These are phyloP conservation scores for Withania somnifera DNA, from an alignment of 305 asterid genomes.

Conservation along the genomic window DNA sequence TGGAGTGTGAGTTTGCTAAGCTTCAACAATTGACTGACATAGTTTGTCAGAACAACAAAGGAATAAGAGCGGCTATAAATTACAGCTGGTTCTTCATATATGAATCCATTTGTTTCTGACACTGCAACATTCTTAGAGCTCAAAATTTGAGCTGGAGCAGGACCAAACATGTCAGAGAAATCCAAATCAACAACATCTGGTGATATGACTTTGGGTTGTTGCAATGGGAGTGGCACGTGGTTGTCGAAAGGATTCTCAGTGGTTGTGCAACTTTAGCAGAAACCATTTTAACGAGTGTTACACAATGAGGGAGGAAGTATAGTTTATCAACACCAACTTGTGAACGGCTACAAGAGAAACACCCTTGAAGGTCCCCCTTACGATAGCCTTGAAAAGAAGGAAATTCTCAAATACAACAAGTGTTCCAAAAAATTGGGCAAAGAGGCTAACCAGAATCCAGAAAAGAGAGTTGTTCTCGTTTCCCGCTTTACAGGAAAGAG, in stretches of 20 bases:
- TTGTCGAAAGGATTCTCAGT: constrained; percentile 24
- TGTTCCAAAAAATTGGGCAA: constrained; percentile 40
- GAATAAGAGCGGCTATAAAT: constrained; percentile 60
- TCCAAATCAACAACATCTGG: constrained; percentile 52
- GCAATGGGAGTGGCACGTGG: constrained; percentile 24
- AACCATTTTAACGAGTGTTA: constrained; percentile 44
- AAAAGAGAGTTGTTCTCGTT: constrained; percentile 42
- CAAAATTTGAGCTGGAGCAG: constrained; percentile 26
- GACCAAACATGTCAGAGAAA: constrained; percentile 75
- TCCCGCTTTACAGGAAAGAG: constrained; percentile 80
- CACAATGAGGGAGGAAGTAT: neutral
- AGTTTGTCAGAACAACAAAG: constrained; percentile 56
- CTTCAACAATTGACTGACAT: constrained; percentile 29
- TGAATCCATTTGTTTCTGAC: constrained; percentile 29
- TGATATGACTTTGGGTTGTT: constrained; percentile 30
- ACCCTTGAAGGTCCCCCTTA: constrained; percentile 15
- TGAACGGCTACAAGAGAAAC: constrained; percentile 6
- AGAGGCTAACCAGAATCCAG: constrained; percentile 43
- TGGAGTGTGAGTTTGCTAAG: constrained; percentile 36
- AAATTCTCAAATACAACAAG: constrained; percentile 29
- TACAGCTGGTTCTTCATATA: constrained; percentile 49
- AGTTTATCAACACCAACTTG: constrained; percentile 1
- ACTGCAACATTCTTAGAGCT: constrained; percentile 25
- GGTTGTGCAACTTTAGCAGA: constrained; percentile 36
- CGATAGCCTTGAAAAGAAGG: constrained; percentile 41